A percentile compares a stretch with the other conserved stretches of the same genome.
Conservation (phyloP, 768 basidiomycete genomes). For the Hericium erinaceus region DNA sequence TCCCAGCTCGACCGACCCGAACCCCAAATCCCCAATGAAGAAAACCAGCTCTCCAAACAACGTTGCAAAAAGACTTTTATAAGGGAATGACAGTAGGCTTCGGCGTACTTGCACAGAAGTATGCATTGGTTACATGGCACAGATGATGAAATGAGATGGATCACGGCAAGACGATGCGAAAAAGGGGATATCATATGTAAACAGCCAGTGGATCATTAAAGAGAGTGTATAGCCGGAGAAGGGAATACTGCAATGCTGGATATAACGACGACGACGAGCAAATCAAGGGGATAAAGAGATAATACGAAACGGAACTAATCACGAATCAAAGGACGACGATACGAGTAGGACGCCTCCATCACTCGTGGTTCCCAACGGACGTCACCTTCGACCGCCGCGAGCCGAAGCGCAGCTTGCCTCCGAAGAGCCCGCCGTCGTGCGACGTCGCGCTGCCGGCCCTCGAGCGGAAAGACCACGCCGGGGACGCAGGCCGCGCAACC, state of each 20-base stretch:
- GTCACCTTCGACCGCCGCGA: conserved; percentile 49
- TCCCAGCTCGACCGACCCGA: too few relatives aligned
- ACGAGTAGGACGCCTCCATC: not conserved
- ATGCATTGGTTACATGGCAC: not conserved
- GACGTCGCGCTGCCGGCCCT: conserved; percentile 66
- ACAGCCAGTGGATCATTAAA: conserved; percentile 8
- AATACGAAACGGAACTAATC: not conserved
- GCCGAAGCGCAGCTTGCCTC: conserved; percentile 67
- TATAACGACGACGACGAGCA: not conserved
- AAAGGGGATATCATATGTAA: conserved; percentile 7
- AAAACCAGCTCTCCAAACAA: too few relatives aligned
- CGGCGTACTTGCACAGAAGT: conserved; percentile 4
- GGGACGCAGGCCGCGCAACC: conserved; percentile 56
- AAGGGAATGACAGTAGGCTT: not conserved
- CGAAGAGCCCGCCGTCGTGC: conserved; percentile 62
- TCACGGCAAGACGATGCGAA: conserved; percentile 2
- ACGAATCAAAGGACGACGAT: not conserved
- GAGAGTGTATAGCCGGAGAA: conserved; percentile 4
- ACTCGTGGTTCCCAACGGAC: conserved; percentile 1
- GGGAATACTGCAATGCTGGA: not conserved
- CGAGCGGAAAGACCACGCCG: conserved; percentile 82
- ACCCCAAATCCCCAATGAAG: too few relatives aligned
- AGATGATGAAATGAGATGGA: conserved; percentile 4
- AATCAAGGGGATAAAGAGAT: not conserved
- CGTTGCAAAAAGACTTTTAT: too few relatives aligned